Base-by-base conservation (phyloP, 75 land plant genomes). In the Cryptomeria japonica region DNA sequence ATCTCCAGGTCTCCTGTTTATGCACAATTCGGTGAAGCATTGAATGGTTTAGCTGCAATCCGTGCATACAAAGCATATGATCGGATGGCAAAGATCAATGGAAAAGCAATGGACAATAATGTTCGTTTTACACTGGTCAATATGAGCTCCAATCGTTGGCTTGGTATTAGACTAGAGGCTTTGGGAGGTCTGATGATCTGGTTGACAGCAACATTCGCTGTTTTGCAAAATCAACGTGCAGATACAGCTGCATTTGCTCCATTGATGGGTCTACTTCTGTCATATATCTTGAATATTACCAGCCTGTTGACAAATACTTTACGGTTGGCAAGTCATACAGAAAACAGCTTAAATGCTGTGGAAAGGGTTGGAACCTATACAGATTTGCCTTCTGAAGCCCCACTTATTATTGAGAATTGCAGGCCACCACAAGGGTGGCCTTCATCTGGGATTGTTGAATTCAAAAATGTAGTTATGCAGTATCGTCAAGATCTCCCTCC, bases 341-440 rank as follows among this genome's bases (percentile, higher is more conserved):
- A 98, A 87, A 98, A 98, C 76, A 98, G 99, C 91, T 92, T 98
- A 78, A 98, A 98, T 93, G 85, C 99, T 39, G 97, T 98, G 53
- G 99, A 98, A 86, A 90, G 99, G 70, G 93, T 97, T 80, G 97
- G 99, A 79, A 94, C 92, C 13, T 98, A 98, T 68, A 92, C 93
- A 87, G 99, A 98, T 3, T 90, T 98, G 78, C 96, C 95, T 84
- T 91, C 99, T 7, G 99, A 98, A 77, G 99, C 97, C 85, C 96
- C 99, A 15, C 87, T 88, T 89, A 90, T 97, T 19, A 93, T 98
- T 87, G 99, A 97, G 53, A 93, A 89, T 85, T 92, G 90, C 87
- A 92, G 99, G 16, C 99, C 99, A 18, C 99, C 99, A 49, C 97
- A 94, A 61, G 99, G 95, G 87, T 98, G 99, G 99, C 99, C 99